Evolutionary conservation across 2,329 filamentous ascomycete species (phyloP).

Genomic region (Trichoderma sp.): DNA sequence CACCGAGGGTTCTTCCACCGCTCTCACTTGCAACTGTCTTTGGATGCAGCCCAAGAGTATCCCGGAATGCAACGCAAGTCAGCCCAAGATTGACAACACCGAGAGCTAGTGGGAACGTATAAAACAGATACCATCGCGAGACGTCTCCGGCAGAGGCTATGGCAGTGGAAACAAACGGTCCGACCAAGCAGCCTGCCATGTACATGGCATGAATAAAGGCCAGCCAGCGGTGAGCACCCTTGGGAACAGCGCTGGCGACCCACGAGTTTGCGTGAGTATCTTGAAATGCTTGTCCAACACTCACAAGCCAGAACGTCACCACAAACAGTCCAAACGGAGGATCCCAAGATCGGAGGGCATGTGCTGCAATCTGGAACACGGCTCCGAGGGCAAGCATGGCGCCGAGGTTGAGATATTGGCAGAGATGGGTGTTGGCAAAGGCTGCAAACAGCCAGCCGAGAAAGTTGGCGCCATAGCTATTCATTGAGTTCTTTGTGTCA

Average conservation of each 20-base stretch:
- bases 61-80: constrained; percentile 52
- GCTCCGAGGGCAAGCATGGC: constrained; percentile 59
- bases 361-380: constrained; percentile 53
- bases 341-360: constrained; percentile 56
- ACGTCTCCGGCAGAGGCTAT: constrained; percentile 44
- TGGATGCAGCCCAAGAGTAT: constrained; percentile 41
- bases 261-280: constrained; percentile 66
- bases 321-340: constrained; percentile 60
- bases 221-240: constrained; percentile 58
- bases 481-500: background rate
- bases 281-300: constrained; percentile 62
- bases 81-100: constrained; percentile 52
- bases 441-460: constrained; percentile 61
- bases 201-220: constrained; percentile 67
- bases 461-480: constrained; percentile 58
- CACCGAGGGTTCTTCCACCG: constrained; percentile 5
- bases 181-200: constrained; percentile 56
- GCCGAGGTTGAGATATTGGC: constrained; percentile 55
- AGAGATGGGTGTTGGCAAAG: constrained; percentile 55
- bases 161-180: constrained; percentile 55
- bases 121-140: constrained; percentile 57
- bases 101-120: constrained; percentile 55
- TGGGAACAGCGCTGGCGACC: constrained; percentile 46
- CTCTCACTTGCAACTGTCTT: constrained; percentile 19
- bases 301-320: constrained; percentile 58